Evolutionary conservation across 116 monocot genomes (phyloP).

Genomic region (Posidonia oceanica): DNA sequence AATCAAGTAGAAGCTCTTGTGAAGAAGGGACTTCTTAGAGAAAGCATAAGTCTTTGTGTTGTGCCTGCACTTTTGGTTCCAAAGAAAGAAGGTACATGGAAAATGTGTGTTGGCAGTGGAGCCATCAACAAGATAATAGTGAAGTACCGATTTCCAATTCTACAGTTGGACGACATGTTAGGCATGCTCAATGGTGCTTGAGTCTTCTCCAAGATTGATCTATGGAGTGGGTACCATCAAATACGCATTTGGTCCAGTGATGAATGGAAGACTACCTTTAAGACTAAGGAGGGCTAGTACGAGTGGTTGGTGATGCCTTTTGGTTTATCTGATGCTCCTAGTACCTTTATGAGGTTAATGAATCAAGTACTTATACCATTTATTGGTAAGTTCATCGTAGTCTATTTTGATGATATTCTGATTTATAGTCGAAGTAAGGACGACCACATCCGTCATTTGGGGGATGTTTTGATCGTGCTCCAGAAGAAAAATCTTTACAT

Average conservation of each 20-base stretch:
- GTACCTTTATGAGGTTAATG: not conserved
- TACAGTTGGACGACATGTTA: not conserved
- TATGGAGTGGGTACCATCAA: not conserved
- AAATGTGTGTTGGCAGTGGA: not conserved
- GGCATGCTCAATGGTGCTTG: not conserved
- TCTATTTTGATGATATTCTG: not conserved
- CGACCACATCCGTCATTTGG: not conserved
- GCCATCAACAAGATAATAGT: not conserved
- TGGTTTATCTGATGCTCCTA: not conserved
- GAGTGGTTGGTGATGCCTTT: constrained; percentile 1
- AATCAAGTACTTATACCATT: not conserved
- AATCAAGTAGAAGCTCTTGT: too few species aligned
- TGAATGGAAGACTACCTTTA: constrained; percentile 1
- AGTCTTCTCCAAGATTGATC: not conserved
- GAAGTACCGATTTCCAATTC: not conserved
- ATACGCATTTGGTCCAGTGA: not conserved
- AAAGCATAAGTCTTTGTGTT: not conserved
- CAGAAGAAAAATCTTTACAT: not conserved
- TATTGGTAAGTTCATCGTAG: not conserved
- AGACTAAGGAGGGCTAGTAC: not conserved
- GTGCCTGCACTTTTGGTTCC: not conserved
- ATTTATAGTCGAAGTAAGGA: not conserved
- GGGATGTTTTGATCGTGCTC: not conserved
- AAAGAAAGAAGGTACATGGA: not conserved
- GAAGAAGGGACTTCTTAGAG: not conserved